Base-by-base conservation (phyloP, 768 basidiomycete genomes). In the Mycena indigotica region DNA sequence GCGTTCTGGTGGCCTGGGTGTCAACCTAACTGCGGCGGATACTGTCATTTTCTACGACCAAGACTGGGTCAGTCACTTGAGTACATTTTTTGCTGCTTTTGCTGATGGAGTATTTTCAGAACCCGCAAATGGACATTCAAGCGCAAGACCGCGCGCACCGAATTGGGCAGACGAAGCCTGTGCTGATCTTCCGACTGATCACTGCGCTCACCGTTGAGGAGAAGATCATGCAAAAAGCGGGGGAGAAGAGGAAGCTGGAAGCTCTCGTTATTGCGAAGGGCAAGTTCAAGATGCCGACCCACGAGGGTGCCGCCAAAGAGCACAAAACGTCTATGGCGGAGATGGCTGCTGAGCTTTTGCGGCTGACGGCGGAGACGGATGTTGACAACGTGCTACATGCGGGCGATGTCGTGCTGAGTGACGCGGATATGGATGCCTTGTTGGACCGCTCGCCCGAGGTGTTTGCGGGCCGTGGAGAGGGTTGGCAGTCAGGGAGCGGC, bases 61-160 rank as follows among this genome's bases (percentile, higher is more conserved):
- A 60, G 92, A 94, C 69, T 94, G 92, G 92, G 88, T 93, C 69
- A 28, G 82, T 71, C 28, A 23, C 13, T 52, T 49, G 29, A 16
- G 21, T 50, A 17, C 28, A 21, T 0, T 28, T 41, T 10, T 38
- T 25, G 19, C 3, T 15, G 16, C 28, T 15, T 15, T 12, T 13
- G 24, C 54, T 59, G 35, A 62, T n/a, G n/a, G n/a, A n/a, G 28
- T 17, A n/a, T 28, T 25, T 53, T 16, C 61, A 93, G 91, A 93
- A 93, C 66, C 95, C 95, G 0, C 95, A 97, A 75, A 95, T 95
- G 87, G 96, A 99, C 63, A 78, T 91, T 2, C 96, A 99, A 74
- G 96, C 96, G 0, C 92, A 95, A 69, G 96, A 97, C 65, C 83
- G 96, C 30, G 95, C 95, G 0, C 96, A 99, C 72, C 85, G 97